A percentile compares a stretch with the other conserved stretches of the same genome.
These are phyloP conservation scores for Piper longum DNA, from an alignment of 164 flowering plant genomes.

Conservation along the genomic window DNA sequence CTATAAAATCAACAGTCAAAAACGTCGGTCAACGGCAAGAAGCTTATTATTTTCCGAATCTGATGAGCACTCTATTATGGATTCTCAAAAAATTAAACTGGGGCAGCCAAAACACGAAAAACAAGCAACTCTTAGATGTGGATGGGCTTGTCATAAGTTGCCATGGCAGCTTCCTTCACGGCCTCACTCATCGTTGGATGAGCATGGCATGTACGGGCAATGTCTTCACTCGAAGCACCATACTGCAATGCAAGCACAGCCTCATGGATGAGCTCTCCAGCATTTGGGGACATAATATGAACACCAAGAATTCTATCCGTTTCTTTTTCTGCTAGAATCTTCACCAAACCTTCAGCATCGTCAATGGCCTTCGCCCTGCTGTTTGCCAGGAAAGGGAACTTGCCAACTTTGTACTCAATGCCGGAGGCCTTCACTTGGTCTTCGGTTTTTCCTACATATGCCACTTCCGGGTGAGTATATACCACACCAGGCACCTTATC, in stretches of 20 bases:
- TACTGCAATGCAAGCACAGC: constrained; percentile 57
- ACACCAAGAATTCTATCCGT: constrained; percentile 71
- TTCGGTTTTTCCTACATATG: constrained; percentile 75
- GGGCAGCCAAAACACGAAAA: background rate
- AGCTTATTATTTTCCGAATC: background rate
- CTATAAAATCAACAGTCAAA: no score
- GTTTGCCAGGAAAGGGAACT: constrained; percentile 74
- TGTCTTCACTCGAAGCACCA: constrained; percentile 76
- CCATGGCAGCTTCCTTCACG: constrained; percentile 95
- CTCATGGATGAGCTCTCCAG: constrained; percentile 79
- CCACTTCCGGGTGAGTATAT: constrained; percentile 83
- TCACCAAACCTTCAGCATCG: constrained; percentile 72
- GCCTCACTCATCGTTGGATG: constrained; percentile 98
- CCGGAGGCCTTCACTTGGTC: constrained; percentile 64
- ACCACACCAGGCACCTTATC: constrained; percentile 76
- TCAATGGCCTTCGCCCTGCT: constrained; percentile 81
- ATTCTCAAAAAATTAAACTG: background rate
- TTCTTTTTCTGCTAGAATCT: constrained; percentile 67
- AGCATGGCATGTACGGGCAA: constrained; percentile 86
- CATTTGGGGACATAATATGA: constrained; percentile 70
- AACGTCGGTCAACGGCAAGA: background rate
- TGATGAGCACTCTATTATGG: background rate
- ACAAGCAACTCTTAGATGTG: constrained; percentile 32
- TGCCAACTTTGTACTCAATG: constrained; percentile 48
- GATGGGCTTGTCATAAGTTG: constrained; percentile 92